phyloP scores from a whole-genome alignment of 805 yeast species.

The Candida suzukii region DNA sequence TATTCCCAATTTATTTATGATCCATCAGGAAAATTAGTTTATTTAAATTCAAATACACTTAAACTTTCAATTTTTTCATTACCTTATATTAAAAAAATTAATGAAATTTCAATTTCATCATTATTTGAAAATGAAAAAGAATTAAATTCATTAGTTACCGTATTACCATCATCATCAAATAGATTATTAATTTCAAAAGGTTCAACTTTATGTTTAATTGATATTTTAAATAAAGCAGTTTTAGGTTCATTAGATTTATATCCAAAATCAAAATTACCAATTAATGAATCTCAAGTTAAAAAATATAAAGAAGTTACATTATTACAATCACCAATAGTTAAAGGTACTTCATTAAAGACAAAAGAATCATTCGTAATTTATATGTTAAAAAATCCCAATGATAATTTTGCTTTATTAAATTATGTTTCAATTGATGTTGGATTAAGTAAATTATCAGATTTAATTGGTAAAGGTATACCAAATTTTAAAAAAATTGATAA shows the following conservation, averaged over 20 bases:
- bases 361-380: constrained; percentile 35
- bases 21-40: constrained; percentile 21
- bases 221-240: constrained; percentile 35
- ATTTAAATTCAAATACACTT: constrained; percentile 12
- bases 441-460: constrained; percentile 58
- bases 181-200: constrained; percentile 37
- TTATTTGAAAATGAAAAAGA: constrained; percentile 13
- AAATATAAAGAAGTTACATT: constrained; percentile 15
- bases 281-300: neutral
- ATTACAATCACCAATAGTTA: constrained; percentile 28
- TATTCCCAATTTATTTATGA: constrained; percentile 15
- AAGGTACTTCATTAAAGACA: constrained; percentile 35
- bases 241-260: constrained; percentile 22
- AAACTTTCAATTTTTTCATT: constrained; percentile 20
- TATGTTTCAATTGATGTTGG: constrained; percentile 54
- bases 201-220: constrained; percentile 35
- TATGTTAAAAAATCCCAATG: constrained; percentile 32
- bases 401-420: constrained; percentile 36
- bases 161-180: constrained; percentile 35
- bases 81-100: constrained; percentile 25
- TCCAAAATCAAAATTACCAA: constrained; percentile 18
- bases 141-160: constrained; percentile 21
- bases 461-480: constrained; percentile 50
- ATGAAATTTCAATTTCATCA: constrained; percentile 15
- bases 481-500: neutral